Conservation (phyloP, 306 rosid genomes). For the Cucurbita ficifolia region DNA sequence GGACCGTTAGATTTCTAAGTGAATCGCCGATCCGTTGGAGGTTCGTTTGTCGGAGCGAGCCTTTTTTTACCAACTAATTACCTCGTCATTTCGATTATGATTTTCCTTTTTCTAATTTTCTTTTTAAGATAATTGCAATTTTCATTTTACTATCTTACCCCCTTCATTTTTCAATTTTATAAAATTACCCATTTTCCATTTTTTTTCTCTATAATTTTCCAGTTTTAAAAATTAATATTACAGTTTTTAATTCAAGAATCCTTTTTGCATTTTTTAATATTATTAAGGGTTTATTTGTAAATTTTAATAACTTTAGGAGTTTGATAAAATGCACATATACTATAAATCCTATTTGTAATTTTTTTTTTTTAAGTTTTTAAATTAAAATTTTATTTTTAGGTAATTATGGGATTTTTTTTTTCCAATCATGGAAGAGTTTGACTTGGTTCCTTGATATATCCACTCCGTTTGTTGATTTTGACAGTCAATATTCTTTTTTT, state of each 20-base stretch:
- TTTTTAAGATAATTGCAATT: neutral
- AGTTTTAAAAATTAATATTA: no score
- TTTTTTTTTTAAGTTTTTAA: neutral
- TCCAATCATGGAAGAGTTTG: neutral
- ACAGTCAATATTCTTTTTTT: neutral
- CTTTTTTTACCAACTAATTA: constrained; percentile 11
- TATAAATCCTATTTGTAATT: neutral
- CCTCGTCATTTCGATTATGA: constrained; percentile 8
- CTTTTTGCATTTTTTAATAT: neutral
- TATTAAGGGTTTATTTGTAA: neutral
- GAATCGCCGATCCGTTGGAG: constrained; percentile 9
- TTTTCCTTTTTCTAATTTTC: neutral
- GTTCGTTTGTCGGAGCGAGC: constrained; percentile 10
- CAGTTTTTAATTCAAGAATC: no score
- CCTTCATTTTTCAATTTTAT: no score
- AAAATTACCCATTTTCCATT: no score
- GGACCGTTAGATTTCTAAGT: constrained; percentile 5
- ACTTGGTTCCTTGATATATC: neutral
- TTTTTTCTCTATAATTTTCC: no score
- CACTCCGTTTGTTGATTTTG: neutral
- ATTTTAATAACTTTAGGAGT: neutral
- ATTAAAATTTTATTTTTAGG: neutral
- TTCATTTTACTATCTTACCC: no score
- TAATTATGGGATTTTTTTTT: neutral
- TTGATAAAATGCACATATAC: neutral